Evolutionary conservation across 1,139 yeast genomes (phyloP).

Genomic region (Scheffersomyces quercinus): DNA sequence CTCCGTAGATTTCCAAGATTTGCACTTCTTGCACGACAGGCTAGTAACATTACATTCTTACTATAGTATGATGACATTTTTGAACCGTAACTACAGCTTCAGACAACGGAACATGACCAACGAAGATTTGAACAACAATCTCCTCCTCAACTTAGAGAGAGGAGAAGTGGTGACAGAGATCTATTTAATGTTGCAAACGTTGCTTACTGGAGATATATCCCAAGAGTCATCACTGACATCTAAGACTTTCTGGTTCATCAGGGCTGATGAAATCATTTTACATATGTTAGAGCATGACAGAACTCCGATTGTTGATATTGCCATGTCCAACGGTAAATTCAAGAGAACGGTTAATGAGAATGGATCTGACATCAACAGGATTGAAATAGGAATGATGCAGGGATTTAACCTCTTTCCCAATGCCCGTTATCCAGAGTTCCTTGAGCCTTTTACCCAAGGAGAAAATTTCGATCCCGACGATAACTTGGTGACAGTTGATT

Average conservation of each 20-base stretch:
- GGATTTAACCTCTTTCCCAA: slow-evolving; percentile 37
- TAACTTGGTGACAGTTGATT: slow-evolving; percentile 46
- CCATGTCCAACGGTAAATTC: slow-evolving; percentile 38
- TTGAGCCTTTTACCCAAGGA: slow-evolving; percentile 32
- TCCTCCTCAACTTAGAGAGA: slow-evolving; percentile 28
- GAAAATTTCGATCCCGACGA: slow-evolving; percentile 12
- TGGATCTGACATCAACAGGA: slow-evolving; percentile 41
- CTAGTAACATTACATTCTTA: slow-evolving; percentile 30
- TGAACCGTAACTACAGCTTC: slow-evolving; percentile 38
- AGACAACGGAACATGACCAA: slow-evolving; percentile 34
- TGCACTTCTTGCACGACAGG: slow-evolving; percentile 29
- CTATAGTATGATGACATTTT: slow-evolving; percentile 20
- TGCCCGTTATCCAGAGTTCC: slow-evolving; percentile 36
- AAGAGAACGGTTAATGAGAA: slow-evolving; percentile 51
- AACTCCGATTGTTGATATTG: slow-evolving; percentile 42
- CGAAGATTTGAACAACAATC: slow-evolving; percentile 38
- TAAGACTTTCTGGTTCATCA: slow-evolving; percentile 56
- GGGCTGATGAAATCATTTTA: slow-evolving; percentile 50
- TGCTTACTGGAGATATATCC: slow-evolving; percentile 39
- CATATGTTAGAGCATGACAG: slow-evolving; percentile 48
- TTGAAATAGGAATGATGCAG: slow-evolving; percentile 48
- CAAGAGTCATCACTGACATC: slow-evolving; percentile 20
- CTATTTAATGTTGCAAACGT: slow-evolving; percentile 38
- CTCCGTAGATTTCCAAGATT: slow-evolving; percentile 44
- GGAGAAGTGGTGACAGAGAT: slow-evolving; percentile 35